Evolutionary conservation across 805 yeast species (phyloP), one percentile per base, ranked within the genome.

Genomic region (Sugiyamaella americana): DNA sequence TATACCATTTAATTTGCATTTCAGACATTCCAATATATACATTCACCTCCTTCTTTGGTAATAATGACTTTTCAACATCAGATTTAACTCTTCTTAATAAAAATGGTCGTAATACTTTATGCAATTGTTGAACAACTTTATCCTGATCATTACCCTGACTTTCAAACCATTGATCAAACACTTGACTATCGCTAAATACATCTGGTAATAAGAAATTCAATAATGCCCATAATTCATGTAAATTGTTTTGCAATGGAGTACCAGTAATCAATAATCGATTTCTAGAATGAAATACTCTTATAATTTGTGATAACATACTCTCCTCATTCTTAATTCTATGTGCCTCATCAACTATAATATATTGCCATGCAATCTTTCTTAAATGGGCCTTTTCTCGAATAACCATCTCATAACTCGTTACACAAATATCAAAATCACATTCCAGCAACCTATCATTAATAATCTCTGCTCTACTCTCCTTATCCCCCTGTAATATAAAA

Each of bases 251-350:
- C 44, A 91, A 68, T 0, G 98, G 98, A 0, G 98, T 91, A 54
- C 98, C 98, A 0, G 98, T 91, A 51, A 91, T 88, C 42, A 91
- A 71, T 20, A 91, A 69, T 51, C 98, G 73, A 59, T 87, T 86
- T 49, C 80, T 78, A 5, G 96, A 87, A 61, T 85, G 85, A 60
- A 91, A 87, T 11, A 87, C 66, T 53, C 98, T 76, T 51, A 93
- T 89, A 56, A 93, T 89, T 62, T 87, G 96, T 1, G 96, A 87
- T 40, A 91, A 70, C 21, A 93, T 81, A 50, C 91, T 81, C 59
- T 87, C 95, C 63, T 93, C 98, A 61, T 93, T 93, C 61, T 91
- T 91, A 60, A 91, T 91, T 61, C 98, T 77, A 65, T 91, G 98
- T 1, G 98, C 98, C 64, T 89, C 97, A 66, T 91, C 98, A 36